phyloP scores from a whole-genome alignment of 1,284 basidiomycete genomes.

The Cystobasidium slooffiae region DNA sequence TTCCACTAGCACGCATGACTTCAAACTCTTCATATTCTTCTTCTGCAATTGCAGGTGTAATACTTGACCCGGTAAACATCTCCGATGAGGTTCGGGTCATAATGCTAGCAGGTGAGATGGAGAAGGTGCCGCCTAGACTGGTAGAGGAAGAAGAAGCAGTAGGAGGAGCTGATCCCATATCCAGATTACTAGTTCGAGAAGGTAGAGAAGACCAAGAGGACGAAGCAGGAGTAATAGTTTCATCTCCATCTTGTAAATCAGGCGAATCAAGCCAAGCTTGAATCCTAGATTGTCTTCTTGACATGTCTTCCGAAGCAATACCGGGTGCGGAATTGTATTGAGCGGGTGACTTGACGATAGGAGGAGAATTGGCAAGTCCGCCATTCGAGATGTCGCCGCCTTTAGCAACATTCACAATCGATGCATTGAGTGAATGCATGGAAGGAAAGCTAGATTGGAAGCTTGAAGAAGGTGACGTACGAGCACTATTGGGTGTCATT shows the following conservation, averaged over 20 bases:
- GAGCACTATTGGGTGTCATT: background rate
- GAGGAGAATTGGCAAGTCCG: background rate
- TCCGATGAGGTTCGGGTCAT: conserved; percentile 32
- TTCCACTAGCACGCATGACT: conserved; percentile 25
- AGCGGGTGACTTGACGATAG: background rate
- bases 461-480: conserved; percentile 14
- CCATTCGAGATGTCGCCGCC: no score
- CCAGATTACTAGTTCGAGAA: background rate
- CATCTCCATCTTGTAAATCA: conserved; percentile 24
- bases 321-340: background rate
- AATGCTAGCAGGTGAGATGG: conserved; percentile 19
- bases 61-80: background rate
- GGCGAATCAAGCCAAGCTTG: conserved; percentile 43
- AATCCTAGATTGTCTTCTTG: conserved; percentile 22
- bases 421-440: conserved; percentile 38
- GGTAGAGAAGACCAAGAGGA: conserved; percentile 18
- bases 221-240: background rate
- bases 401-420: conserved; percentile 15
- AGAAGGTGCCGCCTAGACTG: background rate
- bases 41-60: background rate
- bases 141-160: background rate
- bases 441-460: conserved; percentile 33
- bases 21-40: conserved; percentile 34
- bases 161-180: conserved; percentile 1
- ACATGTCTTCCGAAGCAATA: conserved; percentile 14